phyloP scores from a whole-genome alignment of 371 early-diverging fungal species.

The Encephalitozoon cuniculi region DNA sequence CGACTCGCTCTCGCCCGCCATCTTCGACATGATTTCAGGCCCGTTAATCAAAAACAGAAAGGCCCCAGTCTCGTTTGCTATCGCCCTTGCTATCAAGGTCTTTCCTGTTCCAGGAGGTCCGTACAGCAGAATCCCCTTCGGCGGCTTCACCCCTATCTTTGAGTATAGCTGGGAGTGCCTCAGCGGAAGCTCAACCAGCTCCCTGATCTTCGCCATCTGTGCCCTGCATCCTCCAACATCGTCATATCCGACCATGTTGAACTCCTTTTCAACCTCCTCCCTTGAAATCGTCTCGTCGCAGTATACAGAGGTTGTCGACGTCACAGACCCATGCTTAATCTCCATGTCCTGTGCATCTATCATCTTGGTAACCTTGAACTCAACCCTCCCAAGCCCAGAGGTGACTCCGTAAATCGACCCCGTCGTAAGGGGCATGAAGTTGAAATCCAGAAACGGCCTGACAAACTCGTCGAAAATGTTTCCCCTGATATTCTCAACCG shows the following conservation, averaged over 20 bases:
- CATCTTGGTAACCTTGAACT: conserved; percentile 93
- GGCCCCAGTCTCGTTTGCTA: conserved; percentile 83
- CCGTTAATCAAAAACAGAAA: conserved; percentile 94
- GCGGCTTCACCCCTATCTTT: conserved; percentile 94
- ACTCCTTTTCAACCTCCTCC: conserved; percentile 90
- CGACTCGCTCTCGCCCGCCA: conserved; percentile 94
- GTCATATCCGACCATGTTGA: conserved; percentile 91
- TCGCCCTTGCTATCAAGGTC: conserved; percentile 85
- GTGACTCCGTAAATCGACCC: conserved; percentile 85
- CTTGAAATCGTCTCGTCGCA: conserved; percentile 90
- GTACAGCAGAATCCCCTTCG: conserved; percentile 74
- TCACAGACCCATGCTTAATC: conserved; percentile 56
- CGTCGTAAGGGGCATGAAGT: conserved; percentile 75
- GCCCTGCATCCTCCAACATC: conserved; percentile 96
- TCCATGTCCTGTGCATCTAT: conserved; percentile 57
- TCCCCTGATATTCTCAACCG: conserved; percentile 86
- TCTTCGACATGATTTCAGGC: conserved; percentile 97
- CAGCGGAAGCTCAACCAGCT: conserved; percentile 92
- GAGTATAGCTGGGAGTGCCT: conserved; percentile 94
- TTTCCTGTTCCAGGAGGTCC: conserved; percentile 97
- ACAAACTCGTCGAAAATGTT: conserved; percentile 88
- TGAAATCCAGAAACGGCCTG: conserved; percentile 87
- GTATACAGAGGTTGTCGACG: conserved; percentile 90
- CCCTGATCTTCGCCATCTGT: conserved; percentile 98
- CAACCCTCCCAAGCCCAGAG: conserved; percentile 80